Base-by-base conservation (phyloP, 129 eudicot genomes). In the Apium graveolens region DNA sequence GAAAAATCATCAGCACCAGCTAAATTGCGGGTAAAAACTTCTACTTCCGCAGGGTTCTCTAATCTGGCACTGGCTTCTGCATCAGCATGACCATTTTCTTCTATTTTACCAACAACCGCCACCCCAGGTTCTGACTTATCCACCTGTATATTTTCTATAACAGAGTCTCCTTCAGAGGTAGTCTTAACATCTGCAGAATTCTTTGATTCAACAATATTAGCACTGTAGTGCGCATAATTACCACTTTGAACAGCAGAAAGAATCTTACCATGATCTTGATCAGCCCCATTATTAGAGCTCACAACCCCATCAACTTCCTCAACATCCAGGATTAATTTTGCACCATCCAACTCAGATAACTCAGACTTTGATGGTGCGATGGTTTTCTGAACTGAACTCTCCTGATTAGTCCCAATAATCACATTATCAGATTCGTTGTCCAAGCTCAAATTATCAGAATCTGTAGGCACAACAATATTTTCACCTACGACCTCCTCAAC, bases 101-200 rank as follows among this genome's bases (percentile, higher is more conserved):
- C 93, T 41, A 53, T 34, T 29, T 85, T 77, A 20, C 76, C 88
- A 82, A 87, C 87, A 46, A 87, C 88, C 18, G 82, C 89, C 46
- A 84, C 87, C 76, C 91, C 88, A 0, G 87, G 84, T 57, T 70
- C 78, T 21, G 80, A 80, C 70, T 78, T 77, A 79, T 88, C 87
- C 45, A 84, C 90, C 73, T 82, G 37, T n/a, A 83, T 62, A 12
- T 83, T 77, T 78, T 90, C 91, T 85, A 90, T 89, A 45, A 83
- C 79, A 46, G 87, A 27, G 79, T 85, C 94, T 39, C 86, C 88
- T 65, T 87, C 90, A n/a, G 80, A 11, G 32, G 88, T 85, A 32
- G 74, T 42, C 60, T 88, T 79, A 46, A 44, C 76, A 66, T 46
- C 88, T 53, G 82, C 81, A 11, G 73, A 62, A n/a, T 66, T 75